These are phyloP conservation scores for Auriscalpium vulgare DNA, from an alignment of 768 basidiomycete species.

Conservation along the genomic window DNA sequence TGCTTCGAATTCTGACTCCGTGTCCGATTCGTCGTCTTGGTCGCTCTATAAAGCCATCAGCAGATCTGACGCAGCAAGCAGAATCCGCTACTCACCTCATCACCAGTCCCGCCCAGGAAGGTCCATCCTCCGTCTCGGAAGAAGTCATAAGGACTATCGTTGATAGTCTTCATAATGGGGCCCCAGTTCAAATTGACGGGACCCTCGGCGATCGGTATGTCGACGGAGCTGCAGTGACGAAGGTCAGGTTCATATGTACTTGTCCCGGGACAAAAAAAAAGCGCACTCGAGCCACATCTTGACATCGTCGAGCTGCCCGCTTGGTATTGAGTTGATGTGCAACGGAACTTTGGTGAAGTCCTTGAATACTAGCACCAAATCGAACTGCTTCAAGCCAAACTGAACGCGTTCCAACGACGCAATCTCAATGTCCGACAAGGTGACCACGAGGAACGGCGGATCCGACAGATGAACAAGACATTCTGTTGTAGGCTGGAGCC, in stretches of 20 bases:
- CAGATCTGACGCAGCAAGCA: not conserved
- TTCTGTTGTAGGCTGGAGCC: conserved; percentile 93
- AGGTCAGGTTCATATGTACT: not conserved
- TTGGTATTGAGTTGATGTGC: conserved; percentile 95
- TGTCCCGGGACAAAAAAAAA: not conserved
- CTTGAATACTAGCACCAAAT: conserved; percentile 94
- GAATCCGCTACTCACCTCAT: conserved; percentile 24
- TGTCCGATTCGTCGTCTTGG: conserved; percentile 53
- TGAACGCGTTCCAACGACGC: conserved; percentile 96
- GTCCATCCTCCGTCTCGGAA: conserved; percentile 95
- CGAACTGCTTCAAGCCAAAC: conserved; percentile 93
- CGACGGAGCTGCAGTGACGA: conserved; percentile 66
- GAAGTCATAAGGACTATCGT: conserved; percentile 91
- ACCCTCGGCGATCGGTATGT: conserved; percentile 91
- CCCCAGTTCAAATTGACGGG: conserved; percentile 98
- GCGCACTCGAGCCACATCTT: conserved; percentile 98
- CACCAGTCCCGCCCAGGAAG: conserved; percentile 70
- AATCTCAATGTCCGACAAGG: conserved; percentile 90
- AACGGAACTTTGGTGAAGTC: conserved; percentile 90
- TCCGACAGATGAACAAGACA: conserved; percentile 94
- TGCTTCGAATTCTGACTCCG: conserved; percentile 53
- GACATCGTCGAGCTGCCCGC: conserved; percentile 86
- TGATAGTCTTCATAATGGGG: conserved; percentile 97
- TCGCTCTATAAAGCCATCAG: conserved; percentile 34
- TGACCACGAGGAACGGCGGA: conserved; percentile 92